phyloP scores from a whole-genome alignment of 352 stramenopile species.

The Aphanomyces euteiches region DNA sequence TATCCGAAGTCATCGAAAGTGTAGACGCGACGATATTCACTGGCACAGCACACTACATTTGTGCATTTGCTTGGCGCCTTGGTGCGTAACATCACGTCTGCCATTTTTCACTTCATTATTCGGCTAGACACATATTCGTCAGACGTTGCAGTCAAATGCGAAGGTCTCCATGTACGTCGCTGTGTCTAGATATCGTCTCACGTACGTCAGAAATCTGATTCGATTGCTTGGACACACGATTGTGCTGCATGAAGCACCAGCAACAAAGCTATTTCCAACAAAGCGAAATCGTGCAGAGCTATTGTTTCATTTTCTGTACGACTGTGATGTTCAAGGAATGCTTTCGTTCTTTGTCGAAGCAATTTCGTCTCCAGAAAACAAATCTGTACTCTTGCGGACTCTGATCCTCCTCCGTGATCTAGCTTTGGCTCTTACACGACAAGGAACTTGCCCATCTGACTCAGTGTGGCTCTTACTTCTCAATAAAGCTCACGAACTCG shows the following conservation, averaged over 20 bases:
- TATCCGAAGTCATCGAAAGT: no score
- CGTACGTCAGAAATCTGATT: not conserved
- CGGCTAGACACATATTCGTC: not conserved
- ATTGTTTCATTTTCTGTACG: slow-evolving; percentile 3
- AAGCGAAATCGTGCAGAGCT: not conserved
- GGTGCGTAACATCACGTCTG: not conserved
- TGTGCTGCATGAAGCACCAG: not conserved
- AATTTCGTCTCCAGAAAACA: not conserved
- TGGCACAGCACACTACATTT: slow-evolving; percentile 12
- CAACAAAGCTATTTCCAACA: not conserved
- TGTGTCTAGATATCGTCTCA: not conserved
- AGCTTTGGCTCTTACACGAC: not conserved
- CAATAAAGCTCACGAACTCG: not conserved
- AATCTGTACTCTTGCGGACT: not conserved
- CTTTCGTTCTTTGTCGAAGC: not conserved
- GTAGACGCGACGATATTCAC: not conserved
- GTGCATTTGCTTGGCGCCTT: not conserved
- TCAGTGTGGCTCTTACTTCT: slow-evolving; percentile 7
- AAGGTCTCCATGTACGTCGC: slow-evolving; percentile 1
- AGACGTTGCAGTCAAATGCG: not conserved
- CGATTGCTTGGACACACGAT: not conserved
- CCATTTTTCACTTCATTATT: not conserved
- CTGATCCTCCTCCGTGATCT: not conserved
- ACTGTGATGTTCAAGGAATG: not conserved
- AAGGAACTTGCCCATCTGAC: no score